Conservation (phyloP, 2,329 filamentous ascomycete species). For the Pestalotiopsis sp. region DNA sequence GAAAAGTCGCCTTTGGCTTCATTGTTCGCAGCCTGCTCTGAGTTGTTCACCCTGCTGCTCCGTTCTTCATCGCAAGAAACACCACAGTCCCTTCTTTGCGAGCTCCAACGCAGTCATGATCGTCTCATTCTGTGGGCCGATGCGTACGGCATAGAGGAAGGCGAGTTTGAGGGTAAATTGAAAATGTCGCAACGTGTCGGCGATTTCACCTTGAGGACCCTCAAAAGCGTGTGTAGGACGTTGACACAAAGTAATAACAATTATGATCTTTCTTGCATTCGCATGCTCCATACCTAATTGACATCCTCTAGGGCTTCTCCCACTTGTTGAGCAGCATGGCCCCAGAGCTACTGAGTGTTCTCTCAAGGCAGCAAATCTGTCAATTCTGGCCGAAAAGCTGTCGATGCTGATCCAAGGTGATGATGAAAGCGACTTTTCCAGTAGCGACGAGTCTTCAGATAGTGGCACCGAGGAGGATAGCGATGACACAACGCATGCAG, state of each 20-base stretch:
- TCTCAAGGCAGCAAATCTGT: background rate
- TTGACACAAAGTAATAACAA: background rate
- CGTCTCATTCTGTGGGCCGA: conserved; percentile 16
- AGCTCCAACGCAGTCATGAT: conserved; percentile 13
- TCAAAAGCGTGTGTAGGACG: conserved; percentile 14
- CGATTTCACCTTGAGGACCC: conserved; percentile 10
- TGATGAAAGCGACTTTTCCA: background rate
- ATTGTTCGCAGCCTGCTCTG: background rate
- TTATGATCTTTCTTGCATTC: background rate
- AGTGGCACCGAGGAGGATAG: background rate
- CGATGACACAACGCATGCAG: background rate
- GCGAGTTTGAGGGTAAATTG: conserved; percentile 11
- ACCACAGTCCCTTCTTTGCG: background rate
- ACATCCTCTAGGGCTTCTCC: background rate
- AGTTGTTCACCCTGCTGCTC: background rate
- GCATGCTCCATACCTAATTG: background rate
- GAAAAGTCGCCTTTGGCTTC: background rate
- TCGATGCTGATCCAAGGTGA: background rate
- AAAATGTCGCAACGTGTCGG: conserved; percentile 14
- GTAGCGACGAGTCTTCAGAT: background rate
- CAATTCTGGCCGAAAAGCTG: background rate
- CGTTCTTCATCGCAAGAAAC: background rate
- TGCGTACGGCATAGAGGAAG: conserved; percentile 14
- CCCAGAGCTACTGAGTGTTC: background rate
- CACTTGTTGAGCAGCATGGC: background rate